Conservation (phyloP, 1,284 basidiomycete species). For the Ceratobasidium sp. region DNA sequence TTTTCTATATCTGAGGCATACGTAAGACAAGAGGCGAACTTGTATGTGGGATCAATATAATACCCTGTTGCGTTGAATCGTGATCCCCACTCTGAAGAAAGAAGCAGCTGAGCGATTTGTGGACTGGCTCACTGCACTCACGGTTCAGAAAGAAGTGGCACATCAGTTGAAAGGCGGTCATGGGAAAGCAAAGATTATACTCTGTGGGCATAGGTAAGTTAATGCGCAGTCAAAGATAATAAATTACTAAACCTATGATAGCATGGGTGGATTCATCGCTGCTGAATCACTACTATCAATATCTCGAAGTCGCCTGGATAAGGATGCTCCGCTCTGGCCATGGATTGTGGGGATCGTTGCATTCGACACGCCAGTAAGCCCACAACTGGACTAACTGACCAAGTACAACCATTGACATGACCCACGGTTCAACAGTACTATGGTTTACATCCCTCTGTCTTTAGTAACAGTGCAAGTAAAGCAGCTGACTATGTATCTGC, state of each 20-base stretch:
- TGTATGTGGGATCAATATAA: conserved; percentile 56
- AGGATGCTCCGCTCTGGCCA: conserved; percentile 77
- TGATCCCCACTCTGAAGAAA: conserved; percentile 56
- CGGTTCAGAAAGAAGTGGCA: conserved; percentile 78
- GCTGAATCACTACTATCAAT: conserved; percentile 85
- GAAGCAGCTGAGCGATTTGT: conserved; percentile 83
- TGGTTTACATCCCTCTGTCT: conserved; percentile 83
- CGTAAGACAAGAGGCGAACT: conserved; percentile 81
- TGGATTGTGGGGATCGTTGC: conserved; percentile 80
- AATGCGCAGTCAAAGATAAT: not conserved
- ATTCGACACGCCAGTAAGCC: conserved; percentile 87
- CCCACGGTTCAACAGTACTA: conserved; percentile 64
- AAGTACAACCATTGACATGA: not conserved
- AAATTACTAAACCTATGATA: conserved; percentile 47
- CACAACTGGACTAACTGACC: not conserved
- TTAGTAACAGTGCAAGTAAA: conserved; percentile 84
- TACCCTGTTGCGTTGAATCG: not conserved
- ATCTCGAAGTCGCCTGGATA: conserved; percentile 65
- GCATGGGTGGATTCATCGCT: conserved; percentile 89
- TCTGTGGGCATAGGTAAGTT: conserved; percentile 88
- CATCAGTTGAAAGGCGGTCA: conserved; percentile 70
- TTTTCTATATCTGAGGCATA: conserved; percentile 40
- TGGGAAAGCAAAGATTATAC: conserved; percentile 78
- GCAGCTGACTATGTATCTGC: conserved; percentile 74
- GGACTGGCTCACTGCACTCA: conserved; percentile 85